A percentile compares a stretch with the other conserved stretches of the same genome.
These are phyloP conservation scores for Taphrina pruni DNA, from an alignment of 1,139 yeast species.

Conservation along the genomic window DNA sequence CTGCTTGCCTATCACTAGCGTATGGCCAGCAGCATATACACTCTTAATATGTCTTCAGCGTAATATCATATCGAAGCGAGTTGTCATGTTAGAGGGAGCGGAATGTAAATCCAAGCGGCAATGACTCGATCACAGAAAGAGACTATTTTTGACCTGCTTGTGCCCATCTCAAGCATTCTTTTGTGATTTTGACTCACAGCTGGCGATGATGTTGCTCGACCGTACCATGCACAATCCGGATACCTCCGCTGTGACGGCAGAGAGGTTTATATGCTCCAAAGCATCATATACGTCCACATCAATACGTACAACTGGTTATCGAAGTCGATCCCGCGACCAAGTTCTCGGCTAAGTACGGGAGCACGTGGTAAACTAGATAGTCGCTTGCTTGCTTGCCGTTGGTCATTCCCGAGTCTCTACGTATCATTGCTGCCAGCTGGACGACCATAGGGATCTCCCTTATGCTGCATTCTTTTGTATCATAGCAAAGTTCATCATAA, in stretches of 20 bases:
- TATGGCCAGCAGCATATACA: neutral
- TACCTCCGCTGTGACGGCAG: no score
- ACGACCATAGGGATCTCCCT: neutral
- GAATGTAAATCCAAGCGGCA: neutral
- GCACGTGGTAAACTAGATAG: conserved; percentile 1
- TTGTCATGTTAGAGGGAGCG: no score
- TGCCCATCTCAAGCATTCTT: neutral
- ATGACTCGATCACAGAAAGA: neutral
- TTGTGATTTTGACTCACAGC: no score
- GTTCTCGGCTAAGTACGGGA: neutral
- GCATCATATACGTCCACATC: no score
- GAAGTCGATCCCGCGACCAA: conserved; percentile 17
- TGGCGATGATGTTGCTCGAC: no score
- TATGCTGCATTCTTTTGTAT: neutral
- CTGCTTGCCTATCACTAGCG: neutral
- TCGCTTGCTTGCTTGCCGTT: neutral
- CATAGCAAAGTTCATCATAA: neutral
- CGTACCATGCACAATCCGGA: no score
- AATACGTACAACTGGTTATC: neutral
- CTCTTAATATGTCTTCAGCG: no score
- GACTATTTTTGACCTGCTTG: neutral
- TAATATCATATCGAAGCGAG: neutral
- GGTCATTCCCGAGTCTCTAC: neutral
- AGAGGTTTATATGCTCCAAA: no score
- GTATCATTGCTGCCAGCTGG: neutral